Conservation (phyloP, 179 eudicot genomes). For the Beta lomatogona region DNA sequence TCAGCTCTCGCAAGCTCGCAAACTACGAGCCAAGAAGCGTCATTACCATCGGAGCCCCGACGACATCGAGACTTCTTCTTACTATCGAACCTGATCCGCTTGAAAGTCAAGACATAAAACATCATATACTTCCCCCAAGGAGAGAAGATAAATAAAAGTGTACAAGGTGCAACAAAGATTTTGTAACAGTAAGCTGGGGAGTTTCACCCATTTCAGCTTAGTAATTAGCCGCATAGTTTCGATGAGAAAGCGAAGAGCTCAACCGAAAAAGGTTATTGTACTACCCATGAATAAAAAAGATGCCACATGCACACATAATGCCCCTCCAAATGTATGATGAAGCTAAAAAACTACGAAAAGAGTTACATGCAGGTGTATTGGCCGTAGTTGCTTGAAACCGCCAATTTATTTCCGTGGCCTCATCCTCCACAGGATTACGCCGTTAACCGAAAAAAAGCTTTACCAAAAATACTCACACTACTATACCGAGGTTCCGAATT, state of each 20-base stretch:
- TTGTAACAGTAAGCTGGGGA: too few species aligned
- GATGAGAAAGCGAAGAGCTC: too few species aligned
- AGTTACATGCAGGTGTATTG: not conserved
- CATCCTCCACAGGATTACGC: not conserved
- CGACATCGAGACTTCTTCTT: slow-evolving; percentile 74
- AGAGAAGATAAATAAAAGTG: not conserved
- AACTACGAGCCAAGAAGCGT: slow-evolving; percentile 79
- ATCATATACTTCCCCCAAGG: not conserved
- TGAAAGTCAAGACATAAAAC: slow-evolving; percentile 30
- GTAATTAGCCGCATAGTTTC: too few species aligned
- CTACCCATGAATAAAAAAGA: not conserved
- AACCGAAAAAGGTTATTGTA: too few species aligned
- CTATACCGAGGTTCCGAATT: too few species aligned
- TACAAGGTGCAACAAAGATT: not conserved
- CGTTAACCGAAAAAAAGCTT: not conserved
- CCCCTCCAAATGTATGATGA: not conserved
- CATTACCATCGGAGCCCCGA: slow-evolving; percentile 78
- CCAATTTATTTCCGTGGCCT: not conserved
- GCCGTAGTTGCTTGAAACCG: not conserved
- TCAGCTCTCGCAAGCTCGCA: slow-evolving; percentile 68
- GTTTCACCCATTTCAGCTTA: too few species aligned
- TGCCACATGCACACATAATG: not conserved
- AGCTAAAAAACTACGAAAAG: not conserved
- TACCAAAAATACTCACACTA: not conserved
- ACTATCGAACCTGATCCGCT: slow-evolving; percentile 75